Percentiles rank a stretch among this genome's conserved stretches.
Evolutionary conservation across 2,329 filamentous ascomycete species (phyloP).

Genomic region (Paracoccidioides lutzii): DNA sequence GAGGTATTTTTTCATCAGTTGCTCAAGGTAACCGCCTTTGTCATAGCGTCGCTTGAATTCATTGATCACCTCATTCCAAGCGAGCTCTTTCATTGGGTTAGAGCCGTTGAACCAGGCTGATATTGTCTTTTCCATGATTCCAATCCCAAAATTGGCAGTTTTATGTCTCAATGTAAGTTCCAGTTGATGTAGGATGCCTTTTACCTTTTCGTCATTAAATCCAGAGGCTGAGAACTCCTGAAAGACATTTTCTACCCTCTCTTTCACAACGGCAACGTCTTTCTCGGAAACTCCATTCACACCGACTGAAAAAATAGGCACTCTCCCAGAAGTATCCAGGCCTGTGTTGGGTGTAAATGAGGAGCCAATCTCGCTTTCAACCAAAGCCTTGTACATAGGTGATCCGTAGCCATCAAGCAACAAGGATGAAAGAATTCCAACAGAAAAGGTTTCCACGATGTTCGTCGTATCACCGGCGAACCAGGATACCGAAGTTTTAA

Average conservation of each 20-base stretch:
- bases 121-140: conserved; percentile 75
- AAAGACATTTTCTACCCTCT: conserved; percentile 60
- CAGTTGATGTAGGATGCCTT: conserved; percentile 84
- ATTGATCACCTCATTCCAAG: conserved; percentile 79
- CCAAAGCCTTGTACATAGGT: conserved; percentile 74
- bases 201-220: conserved; percentile 81
- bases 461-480: conserved; percentile 71
- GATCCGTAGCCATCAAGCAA: conserved; percentile 92
- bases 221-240: conserved; percentile 58
- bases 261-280: conserved; percentile 64
- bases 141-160: conserved; percentile 87
- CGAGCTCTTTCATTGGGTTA: conserved; percentile 79
- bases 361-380: conserved; percentile 79
- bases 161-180: conserved; percentile 93
- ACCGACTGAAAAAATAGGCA: conserved; percentile 79
- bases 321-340: conserved; percentile 65
- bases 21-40: conserved; percentile 68
- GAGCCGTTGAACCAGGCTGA: conserved; percentile 92
- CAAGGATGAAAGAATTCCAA: conserved; percentile 69
- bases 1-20: conserved; percentile 76
- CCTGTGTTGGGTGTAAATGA: conserved; percentile 94
- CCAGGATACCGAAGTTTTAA: conserved; percentile 92
- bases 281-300: conserved; percentile 76
- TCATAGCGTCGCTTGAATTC: conserved; percentile 68
- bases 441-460: conserved; percentile 74